Evolutionary conservation across 2,329 filamentous ascomycete genomes (phyloP).

Genomic region (Cladosporium cucumerinum): DNA sequence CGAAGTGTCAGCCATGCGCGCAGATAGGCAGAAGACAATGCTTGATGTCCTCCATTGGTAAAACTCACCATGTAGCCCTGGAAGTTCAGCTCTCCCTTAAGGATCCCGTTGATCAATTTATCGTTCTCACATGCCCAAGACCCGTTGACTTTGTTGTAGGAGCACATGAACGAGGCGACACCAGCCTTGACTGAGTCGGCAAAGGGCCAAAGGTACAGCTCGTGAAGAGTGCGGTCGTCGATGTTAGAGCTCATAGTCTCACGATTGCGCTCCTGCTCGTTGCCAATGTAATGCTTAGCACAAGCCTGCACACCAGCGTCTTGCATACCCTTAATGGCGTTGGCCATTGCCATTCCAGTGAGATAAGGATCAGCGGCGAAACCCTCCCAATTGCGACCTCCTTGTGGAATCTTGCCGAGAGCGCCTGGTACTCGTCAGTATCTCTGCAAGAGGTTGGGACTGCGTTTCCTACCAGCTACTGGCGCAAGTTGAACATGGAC

Average conservation of each 20-base stretch:
- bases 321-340: conserved; percentile 51
- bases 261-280: conserved; percentile 18
- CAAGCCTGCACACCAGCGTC: conserved; percentile 41
- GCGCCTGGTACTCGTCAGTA: conserved; percentile 20
- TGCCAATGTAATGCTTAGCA: conserved; percentile 16
- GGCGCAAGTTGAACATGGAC: conserved; percentile 73
- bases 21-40: not conserved
- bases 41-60: not conserved
- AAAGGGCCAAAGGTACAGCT: conserved; percentile 27
- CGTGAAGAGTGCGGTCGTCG: conserved; percentile 28
- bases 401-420: conserved; percentile 17
- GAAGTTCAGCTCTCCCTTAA: conserved; percentile 70
- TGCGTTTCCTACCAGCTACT: conserved; percentile 55
- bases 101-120: conserved; percentile 62
- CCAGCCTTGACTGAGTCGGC: conserved; percentile 23
- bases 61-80: conserved; percentile 55
- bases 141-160: conserved; percentile 55
- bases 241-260: conserved; percentile 30
- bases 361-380: conserved; percentile 67
- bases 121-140: conserved; percentile 61
- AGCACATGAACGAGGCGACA: conserved; percentile 30
- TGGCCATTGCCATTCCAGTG: conserved; percentile 46
- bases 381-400: conserved; percentile 46
- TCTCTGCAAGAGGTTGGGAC: too few species aligned
- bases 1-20: not conserved